These are phyloP conservation scores for Pichia sp. DNA, from an alignment of 1,139 yeast genomes.

Conservation along the genomic window DNA sequence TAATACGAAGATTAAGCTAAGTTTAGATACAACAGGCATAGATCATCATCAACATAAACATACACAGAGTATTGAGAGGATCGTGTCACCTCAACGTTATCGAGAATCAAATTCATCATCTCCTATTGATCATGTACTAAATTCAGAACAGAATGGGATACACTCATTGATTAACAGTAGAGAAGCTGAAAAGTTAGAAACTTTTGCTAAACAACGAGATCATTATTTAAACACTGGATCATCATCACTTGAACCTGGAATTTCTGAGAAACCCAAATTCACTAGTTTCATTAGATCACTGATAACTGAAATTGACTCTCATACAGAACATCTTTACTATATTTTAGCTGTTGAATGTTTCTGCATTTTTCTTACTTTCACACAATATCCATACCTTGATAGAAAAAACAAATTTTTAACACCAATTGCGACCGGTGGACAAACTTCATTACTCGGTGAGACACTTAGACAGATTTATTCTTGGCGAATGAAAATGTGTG, in stretches of 20 bases:
- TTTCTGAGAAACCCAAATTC: too few relatives aligned
- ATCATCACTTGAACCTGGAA: neutral
- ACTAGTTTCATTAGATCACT: neutral
- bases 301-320: slow-evolving; percentile 6
- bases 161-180: neutral
- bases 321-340: slow-evolving; percentile 22
- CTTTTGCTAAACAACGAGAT: slow-evolving; percentile 8
- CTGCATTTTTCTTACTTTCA: slow-evolving; percentile 21
- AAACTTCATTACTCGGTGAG: slow-evolving; percentile 52
- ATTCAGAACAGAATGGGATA: neutral
- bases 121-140: neutral
- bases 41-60: neutral
- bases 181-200: slow-evolving; percentile 7
- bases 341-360: slow-evolving; percentile 23
- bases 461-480: slow-evolving; percentile 44
- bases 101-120: neutral
- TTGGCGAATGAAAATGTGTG: slow-evolving; percentile 16
- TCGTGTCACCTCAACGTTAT: neutral
- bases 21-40: neutral
- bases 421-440: slow-evolving; percentile 26
- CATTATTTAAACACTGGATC: slow-evolving; percentile 2
- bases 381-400: slow-evolving; percentile 27
- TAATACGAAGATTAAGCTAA: neutral
- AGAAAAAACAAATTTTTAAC: slow-evolving; percentile 24
- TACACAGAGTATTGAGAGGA: neutral